phyloP scores from a whole-genome alignment of 192 early-diverging fungal species.

The Spizellomyces sp. region DNA sequence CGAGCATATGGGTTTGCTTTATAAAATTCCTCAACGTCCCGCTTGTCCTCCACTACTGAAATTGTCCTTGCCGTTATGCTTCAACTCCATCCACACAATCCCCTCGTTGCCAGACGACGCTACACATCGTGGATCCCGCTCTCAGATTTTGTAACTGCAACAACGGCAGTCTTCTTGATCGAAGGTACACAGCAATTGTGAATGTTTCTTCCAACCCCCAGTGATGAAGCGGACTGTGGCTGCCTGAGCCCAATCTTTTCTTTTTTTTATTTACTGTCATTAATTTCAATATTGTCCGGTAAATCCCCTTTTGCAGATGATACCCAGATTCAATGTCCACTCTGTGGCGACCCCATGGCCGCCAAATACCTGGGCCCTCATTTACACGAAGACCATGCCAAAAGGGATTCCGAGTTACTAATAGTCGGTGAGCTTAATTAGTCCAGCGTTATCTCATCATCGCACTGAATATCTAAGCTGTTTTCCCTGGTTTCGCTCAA shows the following conservation, averaged over 20 bases:
- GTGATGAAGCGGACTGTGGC: background rate
- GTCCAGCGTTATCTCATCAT: background rate
- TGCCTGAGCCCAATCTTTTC: background rate
- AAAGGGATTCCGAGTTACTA: background rate
- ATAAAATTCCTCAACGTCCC: no score
- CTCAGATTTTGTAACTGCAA: conserved; percentile 9
- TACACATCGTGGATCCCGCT: conserved; percentile 5
- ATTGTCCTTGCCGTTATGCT: background rate
- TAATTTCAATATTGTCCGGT: background rate
- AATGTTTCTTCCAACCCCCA: background rate
- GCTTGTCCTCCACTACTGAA: no score
- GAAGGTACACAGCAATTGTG: background rate
- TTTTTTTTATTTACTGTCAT: no score
- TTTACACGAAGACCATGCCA: conserved; percentile 12
- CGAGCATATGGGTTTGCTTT: no score
- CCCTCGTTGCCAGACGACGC: background rate
- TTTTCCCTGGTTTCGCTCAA: background rate
- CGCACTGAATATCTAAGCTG: background rate
- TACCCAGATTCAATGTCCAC: background rate
- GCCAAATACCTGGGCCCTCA: conserved; percentile 9
- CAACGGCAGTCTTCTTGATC: background rate
- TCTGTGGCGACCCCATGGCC: conserved; percentile 1
- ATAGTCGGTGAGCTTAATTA: background rate
- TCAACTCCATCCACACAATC: background rate
- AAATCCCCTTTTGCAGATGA: background rate